Conservation (phyloP, 139 green algal genomes). For the Picochlorum sp. region DNA sequence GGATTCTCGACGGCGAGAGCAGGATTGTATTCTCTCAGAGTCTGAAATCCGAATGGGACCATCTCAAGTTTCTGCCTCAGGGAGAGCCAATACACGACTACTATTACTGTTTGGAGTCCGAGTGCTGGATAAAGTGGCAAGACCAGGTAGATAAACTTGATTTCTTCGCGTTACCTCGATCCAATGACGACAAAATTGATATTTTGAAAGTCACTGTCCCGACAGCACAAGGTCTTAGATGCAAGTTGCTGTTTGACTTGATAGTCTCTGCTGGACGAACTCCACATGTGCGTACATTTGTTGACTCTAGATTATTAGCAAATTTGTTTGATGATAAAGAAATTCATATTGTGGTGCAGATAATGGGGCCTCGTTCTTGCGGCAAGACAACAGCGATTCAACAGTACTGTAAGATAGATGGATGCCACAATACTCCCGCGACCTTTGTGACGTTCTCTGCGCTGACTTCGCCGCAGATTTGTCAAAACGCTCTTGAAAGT, state of each 20-base stretch:
- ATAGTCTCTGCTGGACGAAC: conserved; percentile 54
- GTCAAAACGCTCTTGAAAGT: conserved; percentile 67
- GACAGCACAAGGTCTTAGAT: conserved; percentile 78
- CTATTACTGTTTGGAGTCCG: not conserved
- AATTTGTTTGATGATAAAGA: too few species aligned
- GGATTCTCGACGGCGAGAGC: conserved; percentile 68
- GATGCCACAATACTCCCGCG: conserved; percentile 33
- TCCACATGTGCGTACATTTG: not conserved
- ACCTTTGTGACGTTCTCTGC: conserved; percentile 87
- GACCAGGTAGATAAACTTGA: not conserved
- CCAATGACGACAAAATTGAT: conserved; percentile 40
- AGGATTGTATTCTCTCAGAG: conserved; percentile 59
- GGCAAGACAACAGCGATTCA: conserved; percentile 81
- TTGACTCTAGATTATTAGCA: too few species aligned
- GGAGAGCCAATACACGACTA: conserved; percentile 12
- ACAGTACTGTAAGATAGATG: conserved; percentile 28
- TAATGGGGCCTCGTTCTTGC: conserved; percentile 84
- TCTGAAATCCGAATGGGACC: conserved; percentile 22
- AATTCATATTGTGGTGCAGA: conserved; percentile 29
- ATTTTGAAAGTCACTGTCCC: conserved; percentile 86
- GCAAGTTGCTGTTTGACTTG: conserved; percentile 73
- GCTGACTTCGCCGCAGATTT: conserved; percentile 85
- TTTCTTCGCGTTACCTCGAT: not conserved
- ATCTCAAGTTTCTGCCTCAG: conserved; percentile 33
- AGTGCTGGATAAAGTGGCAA: conserved; percentile 4